These are phyloP conservation scores for Exophiala xenobiotica DNA, from an alignment of 2,329 filamentous ascomycete genomes.

Conservation along the genomic window DNA sequence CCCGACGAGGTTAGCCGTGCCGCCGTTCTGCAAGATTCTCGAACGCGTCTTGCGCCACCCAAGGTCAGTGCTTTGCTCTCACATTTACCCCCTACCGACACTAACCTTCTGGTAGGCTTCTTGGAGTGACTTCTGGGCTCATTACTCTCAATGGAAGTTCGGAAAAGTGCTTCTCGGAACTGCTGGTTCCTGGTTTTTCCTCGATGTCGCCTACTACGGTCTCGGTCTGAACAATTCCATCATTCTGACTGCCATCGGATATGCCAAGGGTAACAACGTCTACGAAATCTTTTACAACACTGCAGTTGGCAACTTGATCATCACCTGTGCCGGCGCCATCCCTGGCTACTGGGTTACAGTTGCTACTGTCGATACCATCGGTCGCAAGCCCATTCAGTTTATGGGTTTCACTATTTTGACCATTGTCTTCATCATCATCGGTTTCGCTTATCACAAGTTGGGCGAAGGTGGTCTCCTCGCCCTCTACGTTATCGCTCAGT, in stretches of 20 bases:
- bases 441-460: constrained; percentile 58
- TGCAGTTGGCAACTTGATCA: constrained; percentile 74
- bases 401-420: constrained; percentile 61
- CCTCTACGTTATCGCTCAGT: constrained; percentile 64
- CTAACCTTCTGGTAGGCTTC: constrained; percentile 49
- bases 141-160: constrained; percentile 72
- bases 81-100: neutral
- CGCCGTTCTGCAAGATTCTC: constrained; percentile 54
- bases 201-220: constrained; percentile 64
- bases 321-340: constrained; percentile 75
- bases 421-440: constrained; percentile 61
- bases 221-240: constrained; percentile 74
- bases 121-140: constrained; percentile 67
- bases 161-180: constrained; percentile 73
- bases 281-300: constrained; percentile 72
- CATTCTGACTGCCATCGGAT: constrained; percentile 71
- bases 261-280: constrained; percentile 60
- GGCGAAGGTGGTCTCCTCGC: constrained; percentile 53
- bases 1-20: constrained; percentile 68
- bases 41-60: constrained; percentile 59
- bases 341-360: constrained; percentile 83
- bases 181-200: constrained; percentile 80
- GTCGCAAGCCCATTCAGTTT: constrained; percentile 74
- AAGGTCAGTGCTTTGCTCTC: constrained; percentile 42
- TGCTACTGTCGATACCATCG: constrained; percentile 69